A percentile compares a stretch with the other conserved stretches of the same genome.
These are phyloP conservation scores for Arthrobotrys sinensis DNA, from an alignment of 2,329 filamentous ascomycete genomes.

Conservation along the genomic window DNA sequence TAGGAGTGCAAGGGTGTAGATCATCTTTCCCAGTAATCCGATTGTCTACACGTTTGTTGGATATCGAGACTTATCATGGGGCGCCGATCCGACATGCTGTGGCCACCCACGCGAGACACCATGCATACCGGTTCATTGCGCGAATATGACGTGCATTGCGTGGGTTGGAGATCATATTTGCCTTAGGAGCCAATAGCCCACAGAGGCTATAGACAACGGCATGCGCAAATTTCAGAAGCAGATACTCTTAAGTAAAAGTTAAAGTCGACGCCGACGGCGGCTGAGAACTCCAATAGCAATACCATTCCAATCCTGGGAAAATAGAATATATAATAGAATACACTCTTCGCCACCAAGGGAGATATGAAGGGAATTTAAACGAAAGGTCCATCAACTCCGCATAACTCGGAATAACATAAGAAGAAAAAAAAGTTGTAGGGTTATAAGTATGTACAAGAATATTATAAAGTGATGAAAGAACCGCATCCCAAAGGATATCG, in stretches of 20 bases:
- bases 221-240: neutral
- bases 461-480: constrained; percentile 9
- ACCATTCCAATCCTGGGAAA: constrained; percentile 29
- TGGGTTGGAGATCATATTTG: constrained; percentile 10
- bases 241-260: neutral
- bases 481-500: constrained; percentile 11
- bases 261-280: constrained; percentile 23
- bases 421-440: neutral
- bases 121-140: constrained; percentile 1
- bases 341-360: constrained; percentile 24
- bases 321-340: constrained; percentile 26
- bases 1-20: neutral
- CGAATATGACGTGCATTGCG: constrained; percentile 9
- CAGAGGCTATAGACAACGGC: neutral
- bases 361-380: constrained; percentile 13
- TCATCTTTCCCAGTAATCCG: neutral
- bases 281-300: constrained; percentile 22
- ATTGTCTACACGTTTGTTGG: neutral
- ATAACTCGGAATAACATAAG: constrained; percentile 22
- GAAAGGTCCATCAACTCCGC: constrained; percentile 38
- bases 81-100: too few species aligned
- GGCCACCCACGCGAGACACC: neutral
- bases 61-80: neutral
- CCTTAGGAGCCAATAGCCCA: neutral
- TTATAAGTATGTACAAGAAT: constrained; percentile 47